Evolutionary conservation across 75 land plant genomes (phyloP).

Genomic region (Pinus taeda): DNA sequence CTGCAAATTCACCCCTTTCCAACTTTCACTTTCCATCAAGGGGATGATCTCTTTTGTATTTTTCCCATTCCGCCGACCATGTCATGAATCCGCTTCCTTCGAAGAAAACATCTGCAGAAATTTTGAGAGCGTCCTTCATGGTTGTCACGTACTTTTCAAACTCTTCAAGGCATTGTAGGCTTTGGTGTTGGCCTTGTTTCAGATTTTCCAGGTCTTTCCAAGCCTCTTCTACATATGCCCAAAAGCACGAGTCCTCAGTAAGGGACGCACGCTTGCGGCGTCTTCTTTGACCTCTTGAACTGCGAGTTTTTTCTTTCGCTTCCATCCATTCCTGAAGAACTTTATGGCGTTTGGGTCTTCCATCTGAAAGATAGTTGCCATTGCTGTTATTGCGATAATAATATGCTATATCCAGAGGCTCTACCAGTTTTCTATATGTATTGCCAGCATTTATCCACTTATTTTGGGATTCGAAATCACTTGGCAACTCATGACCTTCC

Average conservation of each 20-base stretch:
- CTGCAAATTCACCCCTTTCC: too few species aligned
- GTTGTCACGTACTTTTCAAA: conserved; percentile 10
- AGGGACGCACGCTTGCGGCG: conserved; percentile 37
- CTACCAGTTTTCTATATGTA: conserved; percentile 45
- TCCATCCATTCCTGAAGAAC: conserved; percentile 48
- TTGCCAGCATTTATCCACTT: conserved; percentile 61
- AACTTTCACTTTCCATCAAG: too few species aligned
- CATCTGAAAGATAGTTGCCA: conserved; percentile 43
- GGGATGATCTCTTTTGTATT: too few species aligned
- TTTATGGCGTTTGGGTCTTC: conserved; percentile 52
- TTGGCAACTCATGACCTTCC: conserved; percentile 44
- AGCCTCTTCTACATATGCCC: conserved; percentile 60
- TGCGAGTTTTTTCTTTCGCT: conserved; percentile 4
- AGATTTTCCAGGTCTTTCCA: not conserved
- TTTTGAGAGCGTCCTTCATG: too few species aligned
- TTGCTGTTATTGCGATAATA: conserved; percentile 58
- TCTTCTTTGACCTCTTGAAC: not conserved
- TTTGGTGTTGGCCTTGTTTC: conserved; percentile 10
- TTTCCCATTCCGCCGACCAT: too few species aligned
- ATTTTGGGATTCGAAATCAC: conserved; percentile 38
- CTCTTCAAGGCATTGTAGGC: conserved; percentile 6
- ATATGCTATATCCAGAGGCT: conserved; percentile 74
- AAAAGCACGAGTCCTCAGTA: conserved; percentile 67
- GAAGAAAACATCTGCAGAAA: too few species aligned
- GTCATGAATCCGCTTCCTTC: too few species aligned